These are phyloP conservation scores for Talaromyces trachyspermus DNA, from an alignment of 495 filamentous ascomycete species.

Conservation along the genomic window DNA sequence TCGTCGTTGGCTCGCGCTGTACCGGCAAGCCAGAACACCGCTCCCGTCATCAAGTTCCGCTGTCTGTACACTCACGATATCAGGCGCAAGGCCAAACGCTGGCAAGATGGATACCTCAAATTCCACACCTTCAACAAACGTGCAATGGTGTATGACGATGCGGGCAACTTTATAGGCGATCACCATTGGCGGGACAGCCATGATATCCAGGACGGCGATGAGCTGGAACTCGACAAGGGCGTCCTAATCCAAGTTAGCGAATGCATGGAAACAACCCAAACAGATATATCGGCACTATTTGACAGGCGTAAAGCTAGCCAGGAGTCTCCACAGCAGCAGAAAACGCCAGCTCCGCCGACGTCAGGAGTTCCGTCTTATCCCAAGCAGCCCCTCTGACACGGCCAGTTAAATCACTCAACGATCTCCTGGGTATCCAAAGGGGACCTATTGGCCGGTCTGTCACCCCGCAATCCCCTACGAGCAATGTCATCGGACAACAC, in stretches of 20 bases:
- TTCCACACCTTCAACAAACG: conserved; percentile 90
- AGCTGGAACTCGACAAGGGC: conserved; percentile 70
- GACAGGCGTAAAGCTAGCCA: conserved; percentile 47
- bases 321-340: conserved; percentile 4
- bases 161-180: conserved; percentile 75
- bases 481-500: conserved; percentile 17
- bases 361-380: conserved; percentile 18
- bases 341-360: conserved; percentile 11
- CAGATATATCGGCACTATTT: conserved; percentile 66
- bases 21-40: conserved; percentile 52
- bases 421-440: conserved; percentile 49
- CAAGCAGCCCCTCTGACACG: conserved; percentile 20
- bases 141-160: conserved; percentile 82
- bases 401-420: conserved; percentile 43
- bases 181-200: conserved; percentile 67
- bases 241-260: conserved; percentile 75
- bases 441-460: conserved; percentile 37
- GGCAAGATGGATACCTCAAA: conserved; percentile 84
- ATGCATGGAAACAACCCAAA: conserved; percentile 58
- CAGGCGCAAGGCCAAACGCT: conserved; percentile 78
- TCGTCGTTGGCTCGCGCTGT: conserved; percentile 3
- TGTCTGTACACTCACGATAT: conserved; percentile 85
- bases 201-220: conserved; percentile 66
- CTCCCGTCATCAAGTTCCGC: conserved; percentile 67
- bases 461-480: conserved; percentile 43